Percentiles rank a stretch among this genome's conserved stretches.
Conservation (phyloP, 2,329 filamentous ascomycete genomes). For the Alternaria longipes region DNA sequence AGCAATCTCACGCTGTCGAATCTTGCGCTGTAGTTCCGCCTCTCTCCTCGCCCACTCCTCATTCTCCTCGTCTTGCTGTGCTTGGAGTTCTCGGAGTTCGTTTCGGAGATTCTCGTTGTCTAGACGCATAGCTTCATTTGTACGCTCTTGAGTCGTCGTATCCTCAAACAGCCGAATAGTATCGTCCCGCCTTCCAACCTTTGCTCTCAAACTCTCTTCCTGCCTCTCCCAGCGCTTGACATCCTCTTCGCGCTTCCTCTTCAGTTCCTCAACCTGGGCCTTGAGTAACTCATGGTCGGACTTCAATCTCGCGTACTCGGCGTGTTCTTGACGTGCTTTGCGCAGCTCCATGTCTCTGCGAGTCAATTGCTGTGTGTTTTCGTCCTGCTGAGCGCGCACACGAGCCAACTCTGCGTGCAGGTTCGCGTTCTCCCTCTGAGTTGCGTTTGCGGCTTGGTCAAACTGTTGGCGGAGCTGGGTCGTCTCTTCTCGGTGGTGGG, state of each 20-base stretch:
- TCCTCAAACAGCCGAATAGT: slow-evolving; percentile 52
- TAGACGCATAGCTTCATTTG: slow-evolving; percentile 50
- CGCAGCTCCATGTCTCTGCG: slow-evolving; percentile 47
- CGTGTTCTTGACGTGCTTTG: slow-evolving; percentile 48
- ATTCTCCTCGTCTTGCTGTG: slow-evolving; percentile 47
- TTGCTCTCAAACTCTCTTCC: slow-evolving; percentile 44
- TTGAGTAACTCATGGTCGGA: slow-evolving; percentile 75
- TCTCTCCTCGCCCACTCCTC: slow-evolving; percentile 47
- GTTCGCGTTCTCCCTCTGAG: slow-evolving; percentile 47
- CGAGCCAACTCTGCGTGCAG: slow-evolving; percentile 45
- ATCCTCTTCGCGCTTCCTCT: slow-evolving; percentile 71
- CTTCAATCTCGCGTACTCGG: slow-evolving; percentile 65
- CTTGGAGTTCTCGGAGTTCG: slow-evolving; percentile 48
- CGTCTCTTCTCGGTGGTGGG: slow-evolving; percentile 47
- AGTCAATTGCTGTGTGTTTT: slow-evolving; percentile 47
- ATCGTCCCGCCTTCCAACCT: slow-evolving; percentile 50
- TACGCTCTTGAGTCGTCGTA: slow-evolving; percentile 46
- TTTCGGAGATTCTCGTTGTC: slow-evolving; percentile 54
- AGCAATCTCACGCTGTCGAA: slow-evolving; percentile 41
- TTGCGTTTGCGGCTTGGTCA: slow-evolving; percentile 44
- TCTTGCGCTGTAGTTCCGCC: slow-evolving; percentile 44
- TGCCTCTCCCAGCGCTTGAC: slow-evolving; percentile 43
- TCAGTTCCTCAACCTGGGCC: slow-evolving; percentile 78
- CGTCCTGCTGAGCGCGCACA: slow-evolving; percentile 47
- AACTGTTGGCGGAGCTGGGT: slow-evolving; percentile 46